A percentile compares a stretch with the other conserved stretches of the same genome.
Conservation (phyloP, 495 filamentous ascomycete species). For the Podospora conica region DNA sequence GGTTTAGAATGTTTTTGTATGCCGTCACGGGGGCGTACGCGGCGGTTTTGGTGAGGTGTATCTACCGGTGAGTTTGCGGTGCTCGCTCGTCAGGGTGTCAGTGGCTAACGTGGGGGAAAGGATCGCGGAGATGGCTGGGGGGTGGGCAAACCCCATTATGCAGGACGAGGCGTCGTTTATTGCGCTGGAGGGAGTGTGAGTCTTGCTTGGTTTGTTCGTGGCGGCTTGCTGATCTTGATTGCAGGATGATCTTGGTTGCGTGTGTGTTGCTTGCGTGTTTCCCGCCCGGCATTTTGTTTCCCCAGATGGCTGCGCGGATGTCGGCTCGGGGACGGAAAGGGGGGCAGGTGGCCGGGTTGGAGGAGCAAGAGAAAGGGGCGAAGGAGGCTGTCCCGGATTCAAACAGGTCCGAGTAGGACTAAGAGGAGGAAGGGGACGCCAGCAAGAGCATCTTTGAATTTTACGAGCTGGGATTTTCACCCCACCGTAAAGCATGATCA, state of each 20-base stretch:
- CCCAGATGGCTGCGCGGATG: conserved; percentile 33
- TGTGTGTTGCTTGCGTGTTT: conserved; percentile 31
- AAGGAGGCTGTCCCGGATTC: background rate
- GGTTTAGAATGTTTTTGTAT: conserved; percentile 48
- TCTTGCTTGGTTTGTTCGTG: background rate
- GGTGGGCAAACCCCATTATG: conserved; percentile 64
- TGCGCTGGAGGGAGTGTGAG: conserved; percentile 49
- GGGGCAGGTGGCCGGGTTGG: background rate
- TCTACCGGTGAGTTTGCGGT: conserved; percentile 49
- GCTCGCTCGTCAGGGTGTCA: background rate
- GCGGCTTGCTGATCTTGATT: conserved; percentile 4
- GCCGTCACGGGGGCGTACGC: conserved; percentile 52
- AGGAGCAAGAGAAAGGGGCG: background rate
- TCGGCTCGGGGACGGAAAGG: conserved; percentile 1
- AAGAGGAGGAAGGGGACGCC: background rate
- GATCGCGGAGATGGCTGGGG: conserved; percentile 61
- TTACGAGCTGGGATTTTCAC: background rate
- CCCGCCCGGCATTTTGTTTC: conserved; percentile 35
- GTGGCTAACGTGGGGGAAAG: conserved; percentile 20
- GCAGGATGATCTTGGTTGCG: conserved; percentile 33
- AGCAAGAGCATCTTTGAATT: background rate
- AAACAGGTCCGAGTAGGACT: background rate
- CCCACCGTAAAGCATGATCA: background rate
- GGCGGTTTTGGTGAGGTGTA: conserved; percentile 58
- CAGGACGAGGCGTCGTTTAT: conserved; percentile 59